Percentiles rank a stretch among this genome's conserved stretches.
These are phyloP conservation scores for Trametes cinnabarina DNA, from an alignment of 768 basidiomycete species.

Conservation along the genomic window DNA sequence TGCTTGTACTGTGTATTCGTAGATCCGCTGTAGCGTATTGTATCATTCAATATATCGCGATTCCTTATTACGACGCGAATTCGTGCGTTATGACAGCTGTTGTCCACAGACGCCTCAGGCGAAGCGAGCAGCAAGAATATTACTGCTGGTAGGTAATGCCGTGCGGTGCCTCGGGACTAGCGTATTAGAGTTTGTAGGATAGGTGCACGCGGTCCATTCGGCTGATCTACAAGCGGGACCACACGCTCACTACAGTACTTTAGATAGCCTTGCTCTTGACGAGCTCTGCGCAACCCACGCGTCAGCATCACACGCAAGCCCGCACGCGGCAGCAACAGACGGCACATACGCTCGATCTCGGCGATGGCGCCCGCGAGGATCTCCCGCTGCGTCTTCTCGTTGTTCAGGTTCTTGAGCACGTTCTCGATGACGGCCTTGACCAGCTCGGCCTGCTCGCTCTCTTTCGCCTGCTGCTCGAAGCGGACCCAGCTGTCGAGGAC, in stretches of 20 bases:
- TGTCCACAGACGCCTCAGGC: no score
- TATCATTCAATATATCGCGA: no score
- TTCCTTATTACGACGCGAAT: neutral
- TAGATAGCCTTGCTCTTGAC: constrained; percentile 93
- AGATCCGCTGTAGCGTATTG: neutral
- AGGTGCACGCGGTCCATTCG: constrained; percentile 1
- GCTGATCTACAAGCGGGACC: constrained; percentile 4
- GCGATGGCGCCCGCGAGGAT: constrained; percentile 74
- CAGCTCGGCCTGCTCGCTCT: constrained; percentile 92
- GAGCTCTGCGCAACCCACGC: constrained; percentile 54
- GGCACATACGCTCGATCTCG: constrained; percentile 88
- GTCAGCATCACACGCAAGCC: neutral
- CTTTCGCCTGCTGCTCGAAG: constrained; percentile 94
- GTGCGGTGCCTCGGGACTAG: no score
- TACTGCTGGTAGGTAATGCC: neutral
- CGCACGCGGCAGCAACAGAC: neutral
- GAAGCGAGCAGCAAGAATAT: no score
- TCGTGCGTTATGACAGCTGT: no score
- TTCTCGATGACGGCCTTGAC: constrained; percentile 85
- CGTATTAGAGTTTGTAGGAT: neutral
- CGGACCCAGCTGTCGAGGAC: constrained; percentile 99
- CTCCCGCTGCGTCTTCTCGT: constrained; percentile 88
- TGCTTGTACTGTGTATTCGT: neutral
- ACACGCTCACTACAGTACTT: constrained; percentile 11
- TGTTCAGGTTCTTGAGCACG: constrained; percentile 77